Evolutionary conservation across 306 rosid species (phyloP).

Genomic region (Nissolia schottii): DNA sequence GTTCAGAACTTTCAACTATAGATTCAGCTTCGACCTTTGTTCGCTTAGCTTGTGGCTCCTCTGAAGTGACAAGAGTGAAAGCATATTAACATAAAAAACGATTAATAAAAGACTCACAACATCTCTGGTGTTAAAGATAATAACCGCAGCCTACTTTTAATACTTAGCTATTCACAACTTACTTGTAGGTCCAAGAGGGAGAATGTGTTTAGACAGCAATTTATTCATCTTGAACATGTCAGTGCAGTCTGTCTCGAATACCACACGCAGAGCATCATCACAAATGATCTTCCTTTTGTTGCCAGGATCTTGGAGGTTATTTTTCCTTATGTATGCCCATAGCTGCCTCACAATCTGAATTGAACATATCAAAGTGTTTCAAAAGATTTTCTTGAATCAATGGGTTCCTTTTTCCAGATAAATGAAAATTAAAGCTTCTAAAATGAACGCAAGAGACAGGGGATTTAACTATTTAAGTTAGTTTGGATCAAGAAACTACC

Average conservation of each 20-base stretch:
- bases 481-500: constrained; percentile 30
- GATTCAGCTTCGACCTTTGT: constrained; percentile 50
- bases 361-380: not conserved
- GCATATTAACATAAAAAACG: not conserved
- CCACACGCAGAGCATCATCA: constrained; percentile 71
- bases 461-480: not conserved
- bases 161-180: constrained; percentile 15
- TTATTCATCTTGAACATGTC: constrained; percentile 96
- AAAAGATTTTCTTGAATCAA: not conserved
- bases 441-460: not conserved
- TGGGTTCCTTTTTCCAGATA: not conserved
- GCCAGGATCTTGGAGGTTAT: constrained; percentile 89
- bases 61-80: constrained; percentile 29
- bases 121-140: not conserved
- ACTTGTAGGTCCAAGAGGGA: constrained; percentile 69
- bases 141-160: not conserved
- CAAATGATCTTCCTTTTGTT: constrained; percentile 87
- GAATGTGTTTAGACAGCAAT: constrained; percentile 77
- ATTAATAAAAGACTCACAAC: not conserved
- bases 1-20: constrained; percentile 37
- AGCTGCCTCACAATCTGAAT: constrained; percentile 85
- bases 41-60: constrained; percentile 59
- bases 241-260: constrained; percentile 83
- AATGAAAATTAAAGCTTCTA: not conserved
- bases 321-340: constrained; percentile 90